A percentile compares a stretch with the other conserved stretches of the same genome.
Conservation (phyloP, 805 yeast species). For the Saturnispora hagleri region DNA sequence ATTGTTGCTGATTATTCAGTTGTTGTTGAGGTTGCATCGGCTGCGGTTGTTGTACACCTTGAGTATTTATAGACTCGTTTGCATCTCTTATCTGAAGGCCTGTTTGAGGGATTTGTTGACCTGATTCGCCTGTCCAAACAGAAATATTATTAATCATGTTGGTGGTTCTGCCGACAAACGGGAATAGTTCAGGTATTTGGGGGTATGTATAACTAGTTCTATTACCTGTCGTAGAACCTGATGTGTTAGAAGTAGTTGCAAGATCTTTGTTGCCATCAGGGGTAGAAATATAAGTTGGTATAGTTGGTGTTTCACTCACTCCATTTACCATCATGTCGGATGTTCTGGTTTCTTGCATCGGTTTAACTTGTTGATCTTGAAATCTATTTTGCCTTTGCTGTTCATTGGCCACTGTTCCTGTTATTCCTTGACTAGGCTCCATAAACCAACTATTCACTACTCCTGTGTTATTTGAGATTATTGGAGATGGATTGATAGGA, state of each 20-base stretch:
- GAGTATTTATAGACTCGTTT: not conserved
- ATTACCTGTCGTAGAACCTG: constrained; percentile 2
- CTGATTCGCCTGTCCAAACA: constrained; percentile 47
- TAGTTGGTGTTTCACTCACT: not conserved
- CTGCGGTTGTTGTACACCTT: constrained; percentile 6
- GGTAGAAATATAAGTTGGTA: constrained; percentile 1
- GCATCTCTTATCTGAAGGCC: constrained; percentile 24
- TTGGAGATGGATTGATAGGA: constrained; percentile 4
- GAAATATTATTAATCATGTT: constrained; percentile 54
- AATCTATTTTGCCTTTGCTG: not conserved
- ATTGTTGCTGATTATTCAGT: not conserved
- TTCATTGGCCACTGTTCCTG: not conserved
- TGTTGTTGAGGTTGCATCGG: constrained; percentile 1
- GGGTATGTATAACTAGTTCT: constrained; percentile 4
- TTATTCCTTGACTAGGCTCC: not conserved
- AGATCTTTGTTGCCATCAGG: not conserved
- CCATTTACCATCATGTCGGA: not conserved
- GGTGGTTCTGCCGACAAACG: constrained; percentile 40
- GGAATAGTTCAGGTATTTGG: constrained; percentile 22
- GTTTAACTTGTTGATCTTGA: not conserved
- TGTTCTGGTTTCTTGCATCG: not conserved
- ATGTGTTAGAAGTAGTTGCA: constrained; percentile 1
- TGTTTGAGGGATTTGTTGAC: constrained; percentile 32
- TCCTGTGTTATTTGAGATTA: not conserved
- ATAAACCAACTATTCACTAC: constrained; percentile 4